Conservation (phyloP, 495 filamentous ascomycete genomes). For the Penicillium parvum region DNA sequence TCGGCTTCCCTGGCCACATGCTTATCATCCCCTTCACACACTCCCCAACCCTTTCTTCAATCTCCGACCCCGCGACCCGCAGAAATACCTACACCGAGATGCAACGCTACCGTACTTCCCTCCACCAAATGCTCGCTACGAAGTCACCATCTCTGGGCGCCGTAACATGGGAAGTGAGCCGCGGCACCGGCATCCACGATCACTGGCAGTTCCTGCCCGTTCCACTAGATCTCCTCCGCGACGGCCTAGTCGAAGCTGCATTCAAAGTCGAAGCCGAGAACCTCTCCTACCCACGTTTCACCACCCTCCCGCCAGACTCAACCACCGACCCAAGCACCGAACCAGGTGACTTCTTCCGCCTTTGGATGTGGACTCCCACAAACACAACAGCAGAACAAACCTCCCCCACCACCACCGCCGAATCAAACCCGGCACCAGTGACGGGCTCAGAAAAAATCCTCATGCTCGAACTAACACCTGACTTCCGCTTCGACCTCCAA, state of each 20-base stretch:
- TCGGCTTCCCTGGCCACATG: conserved; percentile 79
- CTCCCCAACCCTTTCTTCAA: conserved; percentile 58
- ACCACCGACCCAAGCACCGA: conserved; percentile 39
- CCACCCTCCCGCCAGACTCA: conserved; percentile 8
- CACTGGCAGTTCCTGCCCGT: conserved; percentile 96
- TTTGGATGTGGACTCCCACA: conserved; percentile 66
- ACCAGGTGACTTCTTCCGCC: conserved; percentile 73
- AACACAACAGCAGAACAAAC: conserved; percentile 9
- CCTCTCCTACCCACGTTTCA: conserved; percentile 56
- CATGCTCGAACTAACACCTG: conserved; percentile 47
- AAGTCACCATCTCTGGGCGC: too few species aligned
- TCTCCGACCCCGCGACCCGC: conserved; percentile 53
- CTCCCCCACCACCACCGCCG: background rate
- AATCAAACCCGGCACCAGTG: background rate
- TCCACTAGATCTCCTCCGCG: conserved; percentile 54
- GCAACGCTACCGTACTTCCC: conserved; percentile 63
- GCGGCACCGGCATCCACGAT: conserved; percentile 69
- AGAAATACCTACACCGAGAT: conserved; percentile 67
- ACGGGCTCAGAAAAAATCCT: conserved; percentile 42
- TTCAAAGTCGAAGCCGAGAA: conserved; percentile 85
- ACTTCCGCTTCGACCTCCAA: conserved; percentile 58
- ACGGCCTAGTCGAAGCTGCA: conserved; percentile 71
- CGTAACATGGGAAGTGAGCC: conserved; percentile 88
- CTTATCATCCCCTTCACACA: conserved; percentile 88
- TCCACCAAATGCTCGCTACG: conserved; percentile 70